phyloP scores from a whole-genome alignment of 805 yeast species.

The Wickerhamomyces chambardii region DNA sequence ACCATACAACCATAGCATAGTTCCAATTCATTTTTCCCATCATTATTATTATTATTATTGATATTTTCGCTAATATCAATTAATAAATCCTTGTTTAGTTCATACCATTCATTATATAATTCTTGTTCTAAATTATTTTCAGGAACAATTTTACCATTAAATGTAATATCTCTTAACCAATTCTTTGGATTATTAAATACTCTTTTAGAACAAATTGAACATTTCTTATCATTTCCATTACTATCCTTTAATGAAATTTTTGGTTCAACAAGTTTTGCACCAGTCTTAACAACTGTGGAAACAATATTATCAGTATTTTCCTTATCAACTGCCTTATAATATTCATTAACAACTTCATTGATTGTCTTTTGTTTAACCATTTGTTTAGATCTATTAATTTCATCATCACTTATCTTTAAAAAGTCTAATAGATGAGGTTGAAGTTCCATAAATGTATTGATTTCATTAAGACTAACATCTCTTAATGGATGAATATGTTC shows the following conservation, averaged over 20 bases:
- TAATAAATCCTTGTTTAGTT: conserved; percentile 11
- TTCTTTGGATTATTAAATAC: conserved; percentile 48
- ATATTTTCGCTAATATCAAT: conserved; percentile 12
- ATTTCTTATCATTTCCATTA: conserved; percentile 20
- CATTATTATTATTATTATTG: conserved; percentile 4
- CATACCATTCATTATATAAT: conserved; percentile 24
- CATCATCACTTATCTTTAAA: not conserved
- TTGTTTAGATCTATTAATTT: conserved; percentile 15
- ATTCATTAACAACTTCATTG: conserved; percentile 66
- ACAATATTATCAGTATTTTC: conserved; percentile 86
- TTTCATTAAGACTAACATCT: conserved; percentile 66
- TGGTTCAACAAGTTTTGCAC: conserved; percentile 61
- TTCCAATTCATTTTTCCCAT: conserved; percentile 14
- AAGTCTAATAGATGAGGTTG: conserved; percentile 2
- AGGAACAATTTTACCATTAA: conserved; percentile 41
- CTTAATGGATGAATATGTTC: conserved; percentile 61
- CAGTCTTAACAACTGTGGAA: conserved; percentile 87
- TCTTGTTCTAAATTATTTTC: conserved; percentile 30
- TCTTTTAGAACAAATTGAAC: conserved; percentile 48
- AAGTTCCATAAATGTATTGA: conserved; percentile 43
- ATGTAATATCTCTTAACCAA: conserved; percentile 69
- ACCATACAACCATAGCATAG: conserved; percentile 76
- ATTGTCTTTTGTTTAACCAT: conserved; percentile 71
- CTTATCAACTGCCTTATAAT: conserved; percentile 61
- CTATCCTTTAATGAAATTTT: conserved; percentile 2